Conservation (phyloP, 768 basidiomycete genomes). For the Naganishia vishniacii region DNA sequence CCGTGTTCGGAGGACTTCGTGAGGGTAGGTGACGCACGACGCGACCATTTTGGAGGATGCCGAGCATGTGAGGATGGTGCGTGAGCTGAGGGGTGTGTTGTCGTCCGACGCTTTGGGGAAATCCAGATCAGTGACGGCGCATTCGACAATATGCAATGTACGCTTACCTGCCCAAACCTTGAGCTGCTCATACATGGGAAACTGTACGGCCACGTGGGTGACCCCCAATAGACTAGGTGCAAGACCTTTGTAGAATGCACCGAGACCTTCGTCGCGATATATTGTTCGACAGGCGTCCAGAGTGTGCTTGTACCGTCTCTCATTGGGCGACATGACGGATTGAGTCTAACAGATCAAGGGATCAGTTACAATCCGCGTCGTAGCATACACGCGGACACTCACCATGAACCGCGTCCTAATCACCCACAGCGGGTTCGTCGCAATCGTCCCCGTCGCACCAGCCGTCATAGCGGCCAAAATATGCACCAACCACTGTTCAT, state of each 20-base stretch:
- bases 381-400: too few species aligned
- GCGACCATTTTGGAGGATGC: slow-evolving; percentile 95
- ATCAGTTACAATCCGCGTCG: too few species aligned
- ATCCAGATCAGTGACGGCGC: too few species aligned
- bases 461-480: slow-evolving; percentile 93
- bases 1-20: slow-evolving; percentile 97
- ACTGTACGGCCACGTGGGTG: slow-evolving; percentile 91
- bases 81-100: slow-evolving; percentile 53
- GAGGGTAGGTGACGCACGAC: slow-evolving; percentile 90
- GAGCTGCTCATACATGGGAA: slow-evolving; percentile 89
- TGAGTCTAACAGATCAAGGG: too few species aligned
- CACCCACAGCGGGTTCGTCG: slow-evolving; percentile 96
- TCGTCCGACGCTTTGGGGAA: slow-evolving; percentile 35
- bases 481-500: slow-evolving; percentile 52
- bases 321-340: slow-evolving; percentile 54
- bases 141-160: too few species aligned
- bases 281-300: slow-evolving; percentile 83
- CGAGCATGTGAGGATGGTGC: slow-evolving; percentile 76
- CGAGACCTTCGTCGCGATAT: slow-evolving; percentile 76
- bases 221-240: slow-evolving; percentile 90
- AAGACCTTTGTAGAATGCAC: slow-evolving; percentile 90
- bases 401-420: slow-evolving; percentile 99
- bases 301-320: slow-evolving; percentile 78
- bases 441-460: slow-evolving; percentile 84
- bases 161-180: slow-evolving; percentile 81